Conservation (phyloP, 352 stramenopile species). For the Plasmopara muralis region DNA sequence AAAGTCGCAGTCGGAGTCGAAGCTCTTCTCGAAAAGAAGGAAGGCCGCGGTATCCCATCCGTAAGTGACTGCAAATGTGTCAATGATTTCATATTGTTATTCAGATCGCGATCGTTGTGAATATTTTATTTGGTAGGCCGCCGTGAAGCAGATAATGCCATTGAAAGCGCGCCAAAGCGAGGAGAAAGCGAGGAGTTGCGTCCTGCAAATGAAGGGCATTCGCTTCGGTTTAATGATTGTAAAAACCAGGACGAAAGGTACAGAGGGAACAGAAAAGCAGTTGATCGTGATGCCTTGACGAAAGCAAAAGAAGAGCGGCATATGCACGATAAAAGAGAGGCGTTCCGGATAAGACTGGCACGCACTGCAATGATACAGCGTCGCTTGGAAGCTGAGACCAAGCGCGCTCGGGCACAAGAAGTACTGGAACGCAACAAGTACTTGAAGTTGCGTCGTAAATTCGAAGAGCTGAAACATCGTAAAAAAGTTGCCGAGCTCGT, state of each 20-base stretch:
- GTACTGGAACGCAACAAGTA: conserved; percentile 44
- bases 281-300: conserved; percentile 2
- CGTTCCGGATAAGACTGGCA: conserved; percentile 64
- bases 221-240: background rate
- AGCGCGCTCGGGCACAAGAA: conserved; percentile 27
- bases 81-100: background rate
- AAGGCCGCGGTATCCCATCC: conserved; percentile 17
- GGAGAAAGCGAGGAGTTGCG: conserved; percentile 8
- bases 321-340: conserved; percentile 31
- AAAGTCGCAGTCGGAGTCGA: conserved; percentile 7
- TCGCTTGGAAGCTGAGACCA: conserved; percentile 31
- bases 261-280: conserved; percentile 9
- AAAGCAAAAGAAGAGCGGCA: conserved; percentile 18
- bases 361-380: conserved; percentile 42
- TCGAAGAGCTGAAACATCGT: conserved; percentile 43
- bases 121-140: conserved; percentile 1
- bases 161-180: conserved; percentile 4
- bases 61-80: conserved; percentile 13
- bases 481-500: conserved; percentile 55
- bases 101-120: no score
- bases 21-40: conserved; percentile 20
- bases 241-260: conserved; percentile 14
- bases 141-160: conserved; percentile 4
- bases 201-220: background rate
- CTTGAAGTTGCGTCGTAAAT: conserved; percentile 28